These are phyloP conservation scores for Xerocomus brunneocitrinus DNA, from an alignment of 768 basidiomycete genomes.

Conservation along the genomic window DNA sequence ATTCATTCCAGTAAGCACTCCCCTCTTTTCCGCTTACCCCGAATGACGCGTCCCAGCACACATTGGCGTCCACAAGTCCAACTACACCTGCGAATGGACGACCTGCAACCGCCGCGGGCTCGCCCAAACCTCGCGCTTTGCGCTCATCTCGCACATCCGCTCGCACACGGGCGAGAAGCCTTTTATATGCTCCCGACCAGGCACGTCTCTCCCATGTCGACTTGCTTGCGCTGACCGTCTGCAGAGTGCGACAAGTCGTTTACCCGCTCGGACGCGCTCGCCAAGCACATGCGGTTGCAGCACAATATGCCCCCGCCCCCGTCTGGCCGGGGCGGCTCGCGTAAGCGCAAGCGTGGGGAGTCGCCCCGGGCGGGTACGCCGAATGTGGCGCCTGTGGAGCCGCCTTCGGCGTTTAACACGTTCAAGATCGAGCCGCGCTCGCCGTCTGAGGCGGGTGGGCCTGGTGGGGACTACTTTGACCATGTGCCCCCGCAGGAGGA, in stretches of 20 bases:
- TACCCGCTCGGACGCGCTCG: conserved; percentile 89
- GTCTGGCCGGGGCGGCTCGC: conserved; percentile 64
- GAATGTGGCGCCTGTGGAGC: conserved; percentile 14
- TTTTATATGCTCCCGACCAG: conserved; percentile 76
- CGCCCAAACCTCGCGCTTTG: conserved; percentile 84
- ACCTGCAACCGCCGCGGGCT: conserved; percentile 76
- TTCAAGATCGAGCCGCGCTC: conserved; percentile 61
- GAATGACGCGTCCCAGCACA: conserved; percentile 46
- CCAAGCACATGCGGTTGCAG: conserved; percentile 88
- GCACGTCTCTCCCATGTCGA: conserved; percentile 38
- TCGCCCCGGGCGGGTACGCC: conserved; percentile 21
- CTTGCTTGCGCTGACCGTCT: no score
- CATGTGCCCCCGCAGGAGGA: conserved; percentile 16
- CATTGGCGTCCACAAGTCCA: conserved; percentile 78
- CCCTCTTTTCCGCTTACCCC: background rate
- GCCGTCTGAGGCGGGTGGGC: conserved; percentile 34
- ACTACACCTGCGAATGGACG: conserved; percentile 87
- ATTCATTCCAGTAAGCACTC: conserved; percentile 66
- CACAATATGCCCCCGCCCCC: conserved; percentile 74
- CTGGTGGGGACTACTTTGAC: conserved; percentile 33
- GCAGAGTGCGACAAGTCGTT: conserved; percentile 93
- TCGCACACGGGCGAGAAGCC: conserved; percentile 95
- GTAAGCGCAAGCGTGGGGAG: conserved; percentile 63
- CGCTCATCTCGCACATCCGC: conserved; percentile 84
- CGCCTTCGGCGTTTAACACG: conserved; percentile 44